A percentile compares a stretch with the other conserved stretches of the same genome.
phyloP scores from a whole-genome alignment of 1,284 basidiomycete species.

The Rugosomyces carneus region DNA sequence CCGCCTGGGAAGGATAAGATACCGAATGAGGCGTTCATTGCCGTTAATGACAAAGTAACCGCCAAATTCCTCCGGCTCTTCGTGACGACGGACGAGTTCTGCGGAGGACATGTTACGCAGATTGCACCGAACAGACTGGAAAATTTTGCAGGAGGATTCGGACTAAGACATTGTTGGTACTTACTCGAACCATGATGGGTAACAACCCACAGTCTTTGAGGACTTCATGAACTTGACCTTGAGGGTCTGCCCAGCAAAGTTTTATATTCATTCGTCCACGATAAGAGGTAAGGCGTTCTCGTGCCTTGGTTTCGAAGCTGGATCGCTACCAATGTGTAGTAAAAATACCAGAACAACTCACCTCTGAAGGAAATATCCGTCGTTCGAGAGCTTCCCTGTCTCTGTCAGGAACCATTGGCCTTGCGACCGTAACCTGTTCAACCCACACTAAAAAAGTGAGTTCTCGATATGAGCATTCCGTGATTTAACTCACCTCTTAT shows the following conservation, averaged over 20 bases:
- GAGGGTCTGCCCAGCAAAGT: slow-evolving; percentile 78
- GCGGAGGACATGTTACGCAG: slow-evolving; percentile 79
- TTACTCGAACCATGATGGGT: slow-evolving; percentile 94
- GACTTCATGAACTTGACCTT: slow-evolving; percentile 70
- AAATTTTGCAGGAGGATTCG: slow-evolving; percentile 3
- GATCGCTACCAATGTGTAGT: background rate
- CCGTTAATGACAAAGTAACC: slow-evolving; percentile 99
- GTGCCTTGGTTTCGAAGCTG: slow-evolving; percentile 50
- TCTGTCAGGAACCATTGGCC: slow-evolving; percentile 86
- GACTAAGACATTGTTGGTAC: slow-evolving; percentile 27
- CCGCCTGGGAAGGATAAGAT: slow-evolving; percentile 86
- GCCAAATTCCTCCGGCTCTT: slow-evolving; percentile 98
- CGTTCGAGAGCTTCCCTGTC: slow-evolving; percentile 74
- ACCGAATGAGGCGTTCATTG: slow-evolving; percentile 97
- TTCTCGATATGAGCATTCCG: background rate
- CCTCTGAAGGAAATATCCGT: slow-evolving; percentile 86
- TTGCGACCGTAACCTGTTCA: slow-evolving; percentile 77
- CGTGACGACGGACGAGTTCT: slow-evolving; percentile 84
- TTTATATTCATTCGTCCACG: slow-evolving; percentile 89
- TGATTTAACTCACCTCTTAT: slow-evolving; percentile 61
- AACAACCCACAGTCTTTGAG: slow-evolving; percentile 88
- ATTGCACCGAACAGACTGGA: slow-evolving; percentile 91
- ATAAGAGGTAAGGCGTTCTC: slow-evolving; percentile 91
- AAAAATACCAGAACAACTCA: slow-evolving; percentile 27
- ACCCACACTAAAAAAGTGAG: slow-evolving; percentile 69